Evolutionary conservation across 352 stramenopile genomes (phyloP).

Genomic region (Phytopythium sindhum): DNA sequence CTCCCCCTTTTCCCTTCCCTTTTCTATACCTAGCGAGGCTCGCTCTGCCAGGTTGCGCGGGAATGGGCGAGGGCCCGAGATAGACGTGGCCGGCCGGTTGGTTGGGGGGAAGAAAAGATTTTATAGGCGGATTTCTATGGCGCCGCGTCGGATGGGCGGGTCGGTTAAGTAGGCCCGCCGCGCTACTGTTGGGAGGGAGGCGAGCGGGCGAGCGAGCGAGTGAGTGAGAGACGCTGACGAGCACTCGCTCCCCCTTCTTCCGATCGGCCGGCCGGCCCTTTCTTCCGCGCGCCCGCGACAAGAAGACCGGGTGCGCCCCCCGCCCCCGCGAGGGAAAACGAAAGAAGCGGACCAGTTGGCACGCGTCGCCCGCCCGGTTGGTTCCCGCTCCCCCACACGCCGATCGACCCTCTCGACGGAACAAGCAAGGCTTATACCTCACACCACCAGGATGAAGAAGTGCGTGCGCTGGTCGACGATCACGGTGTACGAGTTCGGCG

Average conservation of each 20-base stretch:
- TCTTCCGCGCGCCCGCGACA: not conserved
- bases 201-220: not conserved
- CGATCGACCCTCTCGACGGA: not conserved
- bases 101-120: conserved; percentile 5
- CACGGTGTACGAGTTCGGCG: conserved; percentile 64
- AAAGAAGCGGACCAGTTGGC: conserved; percentile 9
- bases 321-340: not conserved
- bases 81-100: conserved; percentile 4
- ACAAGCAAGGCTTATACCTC: too few species aligned
- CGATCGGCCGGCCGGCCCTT: not conserved
- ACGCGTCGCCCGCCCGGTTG: not conserved
- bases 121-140: conserved; percentile 11
- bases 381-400: not conserved
- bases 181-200: not conserved
- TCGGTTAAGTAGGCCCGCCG: not conserved
- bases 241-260: not conserved
- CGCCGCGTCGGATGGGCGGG: conserved; percentile 1
- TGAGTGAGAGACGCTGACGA: conserved; percentile 1
- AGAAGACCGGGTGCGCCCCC: not conserved
- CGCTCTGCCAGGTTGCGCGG: not conserved
- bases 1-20: conserved; percentile 1
- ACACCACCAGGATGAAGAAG: conserved; percentile 27
- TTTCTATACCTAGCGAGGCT: not conserved
- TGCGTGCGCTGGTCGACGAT: conserved; percentile 54
- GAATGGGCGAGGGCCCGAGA: conserved; percentile 1